Evolutionary conservation across 1,284 basidiomycete species (phyloP), one percentile per base, ranked within the genome.

Genomic region (Papiliotrema fonsecae): DNA sequence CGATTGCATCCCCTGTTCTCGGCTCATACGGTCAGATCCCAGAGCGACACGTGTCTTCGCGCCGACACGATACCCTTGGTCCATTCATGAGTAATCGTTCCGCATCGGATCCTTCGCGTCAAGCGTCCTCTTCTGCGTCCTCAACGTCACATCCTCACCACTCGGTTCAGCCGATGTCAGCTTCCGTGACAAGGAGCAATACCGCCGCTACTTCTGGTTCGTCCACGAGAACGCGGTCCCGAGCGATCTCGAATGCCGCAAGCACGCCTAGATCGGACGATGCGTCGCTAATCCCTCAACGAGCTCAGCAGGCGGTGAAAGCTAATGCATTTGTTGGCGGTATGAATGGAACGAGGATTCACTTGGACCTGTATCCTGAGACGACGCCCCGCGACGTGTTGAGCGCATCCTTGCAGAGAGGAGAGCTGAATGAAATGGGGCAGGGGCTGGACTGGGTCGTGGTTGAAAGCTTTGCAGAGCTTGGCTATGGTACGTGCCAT

Each of bases 401-500:
- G 27, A 43, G 39, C 7, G 47, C 43, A 19, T 58, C 61, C 6
- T 43, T 52, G 28, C 42, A 49, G 22, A 38, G 53, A 4, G 59
- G 58, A 6, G 58, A 68, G n/a, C 18, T 70, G 9, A 42, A 39
- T 2, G 61, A 57, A 10, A 43, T 52, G 0, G 35, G 45, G 1
- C 48, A 44, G 4, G 64, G 60, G 1, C 52, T 52, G 36, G 57
- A 54, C 39, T 73, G 71, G 67, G 67, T 68, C 9, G 51, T 75
- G 11, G 64, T 49, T 41, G 73, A 75, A 53, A 39, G 63, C 2
- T 73, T 71, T 50, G 64, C 63, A 10, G 71, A 73, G 41, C 50
- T 68, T 26, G 66, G 65, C 4, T 64, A 55, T 45, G 65, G 67
- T 69, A 45, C 55, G 65, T 66, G 3, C 1, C 25, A n/a, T 39